These are phyloP conservation scores for Mycena indigotica DNA, from an alignment of 768 basidiomycete species.

Conservation along the genomic window DNA sequence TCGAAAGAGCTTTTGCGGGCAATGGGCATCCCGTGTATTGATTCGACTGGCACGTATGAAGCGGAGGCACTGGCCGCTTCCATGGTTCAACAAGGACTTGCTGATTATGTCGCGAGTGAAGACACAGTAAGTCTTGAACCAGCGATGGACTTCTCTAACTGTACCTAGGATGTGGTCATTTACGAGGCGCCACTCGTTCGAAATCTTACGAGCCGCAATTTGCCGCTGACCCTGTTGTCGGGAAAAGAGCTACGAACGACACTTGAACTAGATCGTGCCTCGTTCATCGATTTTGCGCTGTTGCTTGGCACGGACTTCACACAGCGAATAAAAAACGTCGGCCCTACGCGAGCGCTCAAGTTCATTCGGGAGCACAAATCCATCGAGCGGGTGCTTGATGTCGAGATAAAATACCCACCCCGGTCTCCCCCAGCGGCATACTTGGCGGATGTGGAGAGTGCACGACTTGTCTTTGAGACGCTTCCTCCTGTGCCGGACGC, in stretches of 20 bases:
- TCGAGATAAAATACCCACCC: conserved; percentile 53
- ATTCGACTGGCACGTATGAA: conserved; percentile 69
- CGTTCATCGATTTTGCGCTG: conserved; percentile 83
- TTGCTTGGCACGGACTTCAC: conserved; percentile 92
- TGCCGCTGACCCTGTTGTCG: conserved; percentile 64
- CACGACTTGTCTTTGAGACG: conserved; percentile 64
- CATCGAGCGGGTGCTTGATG: conserved; percentile 70
- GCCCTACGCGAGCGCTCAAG: conserved; percentile 75
- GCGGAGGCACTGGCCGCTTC: conserved; percentile 86
- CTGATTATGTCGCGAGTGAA: conserved; percentile 89
- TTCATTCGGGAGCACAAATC: conserved; percentile 70
- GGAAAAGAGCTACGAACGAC: conserved; percentile 61
- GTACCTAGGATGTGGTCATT: conserved; percentile 69
- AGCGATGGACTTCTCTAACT: conserved; percentile 2
- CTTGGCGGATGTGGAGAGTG: conserved; percentile 62
- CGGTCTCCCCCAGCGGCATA: conserved; percentile 53
- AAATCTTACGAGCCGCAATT: conserved; percentile 63
- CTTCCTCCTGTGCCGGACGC: conserved; percentile 63
- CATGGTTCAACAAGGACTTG: conserved; percentile 70
- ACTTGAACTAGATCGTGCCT: conserved; percentile 55
- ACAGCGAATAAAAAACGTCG: conserved; percentile 79
- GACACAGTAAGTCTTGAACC: conserved; percentile 63
- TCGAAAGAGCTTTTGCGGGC: conserved; percentile 67
- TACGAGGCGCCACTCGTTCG: conserved; percentile 84
- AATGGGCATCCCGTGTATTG: conserved; percentile 83